Conservation (phyloP, 129 eudicot genomes). For the Dittrichia graveolens region DNA sequence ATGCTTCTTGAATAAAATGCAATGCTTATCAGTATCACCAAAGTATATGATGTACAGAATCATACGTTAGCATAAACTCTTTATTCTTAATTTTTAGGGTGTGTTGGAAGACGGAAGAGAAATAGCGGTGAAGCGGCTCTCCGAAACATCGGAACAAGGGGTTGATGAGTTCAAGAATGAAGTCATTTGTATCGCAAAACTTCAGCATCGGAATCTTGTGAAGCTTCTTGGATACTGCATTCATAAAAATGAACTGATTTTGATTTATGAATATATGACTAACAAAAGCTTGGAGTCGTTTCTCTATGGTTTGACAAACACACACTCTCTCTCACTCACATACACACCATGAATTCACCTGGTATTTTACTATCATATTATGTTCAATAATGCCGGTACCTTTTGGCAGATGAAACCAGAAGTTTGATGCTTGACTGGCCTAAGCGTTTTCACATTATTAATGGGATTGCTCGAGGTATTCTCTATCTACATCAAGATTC, state of each 20-base stretch:
- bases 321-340: too few relatives aligned
- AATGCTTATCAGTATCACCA: not conserved
- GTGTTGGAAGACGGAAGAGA: constrained; percentile 18
- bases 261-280: constrained; percentile 36
- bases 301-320: constrained; percentile 20
- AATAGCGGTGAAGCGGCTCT: constrained; percentile 29
- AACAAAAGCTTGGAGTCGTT: constrained; percentile 30
- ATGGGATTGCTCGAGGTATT: constrained; percentile 31
- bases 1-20: not conserved
- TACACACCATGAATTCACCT: not conserved
- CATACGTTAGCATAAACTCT: not conserved
- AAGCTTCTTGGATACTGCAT: constrained; percentile 43
- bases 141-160: constrained; percentile 29
- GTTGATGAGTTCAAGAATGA: constrained; percentile 30
- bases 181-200: constrained; percentile 28
- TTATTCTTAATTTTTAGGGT: constrained; percentile 10
- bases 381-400: not conserved
- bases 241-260: constrained; percentile 29
- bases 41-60: not conserved
- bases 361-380: not conserved
- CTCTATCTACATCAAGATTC: constrained; percentile 36
- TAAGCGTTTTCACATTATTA: constrained; percentile 9
- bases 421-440: constrained; percentile 29
- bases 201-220: constrained; percentile 49
- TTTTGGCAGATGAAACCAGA: constrained; percentile 25